Evolutionary conservation across 163 green algal genomes (phyloP), one percentile per base, ranked within the genome.

Genomic region (Chloromonas sp.): DNA sequence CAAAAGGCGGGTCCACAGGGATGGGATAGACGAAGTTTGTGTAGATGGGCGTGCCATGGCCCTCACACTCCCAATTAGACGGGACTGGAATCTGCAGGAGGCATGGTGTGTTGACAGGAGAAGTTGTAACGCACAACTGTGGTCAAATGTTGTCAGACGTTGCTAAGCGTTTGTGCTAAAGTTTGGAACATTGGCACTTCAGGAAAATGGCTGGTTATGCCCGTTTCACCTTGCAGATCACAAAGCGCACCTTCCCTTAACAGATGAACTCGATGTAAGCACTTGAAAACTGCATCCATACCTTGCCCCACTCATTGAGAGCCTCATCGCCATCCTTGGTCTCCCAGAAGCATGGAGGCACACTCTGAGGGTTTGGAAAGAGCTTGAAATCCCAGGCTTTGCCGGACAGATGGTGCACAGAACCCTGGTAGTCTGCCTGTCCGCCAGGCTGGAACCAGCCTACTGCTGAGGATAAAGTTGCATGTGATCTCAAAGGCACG

Each of bases 1-100:
- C 95, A 79, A 89, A 92, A 2, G 97, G 97, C 2, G 96, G 95
- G 77, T 95, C 90, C 1, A 94, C 79, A 36, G 89, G 91, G 60
- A 97, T 90, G 3, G 96, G 96, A 89, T 99, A 99, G 2, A 93
- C 84, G 82, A 98, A 96, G 85, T 99, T 99, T 57, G 95, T 96
- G 90, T 99, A 99, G 86, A 98, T 96, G 11, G 96, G 95, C 0
- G 86, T 92, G 60, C 95, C 93, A 76, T 94, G 89, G 14, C 96
- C 97, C 66, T 95, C 86, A 70, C 90, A 93, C 89, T 99, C 96
- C 94, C 95, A 98, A 84, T 96, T 97, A 78, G 89, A 86, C 0
- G 96, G 97, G 14, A 99, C 95, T 0, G 82, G 61, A 62, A 98
- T 94, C 93, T 97, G 61, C 77, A 87, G 8, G 71, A 70, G 62